phyloP scores from a whole-genome alignment of 2,329 filamentous ascomycete species.

The Calonectria montana region DNA sequence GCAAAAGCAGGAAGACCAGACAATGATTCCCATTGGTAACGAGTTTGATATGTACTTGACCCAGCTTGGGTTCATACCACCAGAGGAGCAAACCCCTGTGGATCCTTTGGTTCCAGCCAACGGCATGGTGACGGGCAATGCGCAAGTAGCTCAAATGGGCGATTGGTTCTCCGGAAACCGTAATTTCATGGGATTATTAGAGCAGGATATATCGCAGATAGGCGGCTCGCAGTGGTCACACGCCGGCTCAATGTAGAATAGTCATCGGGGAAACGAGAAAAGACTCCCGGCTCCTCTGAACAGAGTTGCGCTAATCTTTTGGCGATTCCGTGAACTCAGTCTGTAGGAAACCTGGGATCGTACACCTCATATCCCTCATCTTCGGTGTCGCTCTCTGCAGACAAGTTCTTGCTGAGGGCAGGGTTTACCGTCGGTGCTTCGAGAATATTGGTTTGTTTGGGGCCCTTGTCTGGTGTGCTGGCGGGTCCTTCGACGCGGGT shows the following conservation, averaged over 20 bases:
- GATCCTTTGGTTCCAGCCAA: slow-evolving; percentile 29
- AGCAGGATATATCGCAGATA: slow-evolving; percentile 67
- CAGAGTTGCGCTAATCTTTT: neutral
- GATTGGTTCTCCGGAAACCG: slow-evolving; percentile 76
- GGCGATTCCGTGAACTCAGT: slow-evolving; percentile 55
- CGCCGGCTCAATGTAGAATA: slow-evolving; percentile 34
- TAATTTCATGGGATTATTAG: slow-evolving; percentile 73
- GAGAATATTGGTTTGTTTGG: slow-evolving; percentile 43
- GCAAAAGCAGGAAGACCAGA: slow-evolving; percentile 58
- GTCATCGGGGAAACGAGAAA: slow-evolving; percentile 14
- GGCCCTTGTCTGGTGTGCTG: slow-evolving; percentile 51
- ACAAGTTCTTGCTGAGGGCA: slow-evolving; percentile 34
- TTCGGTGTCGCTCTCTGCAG: slow-evolving; percentile 72
- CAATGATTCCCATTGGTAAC: slow-evolving; percentile 62
- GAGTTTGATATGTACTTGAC: slow-evolving; percentile 74
- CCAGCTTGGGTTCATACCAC: slow-evolving; percentile 70
- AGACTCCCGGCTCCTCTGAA: neutral
- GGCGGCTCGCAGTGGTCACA: slow-evolving; percentile 51
- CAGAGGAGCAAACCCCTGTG: slow-evolving; percentile 46
- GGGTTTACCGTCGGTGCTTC: slow-evolving; percentile 34
- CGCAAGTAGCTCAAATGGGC: slow-evolving; percentile 61
- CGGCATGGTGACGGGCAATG: slow-evolving; percentile 37
- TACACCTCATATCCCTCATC: slow-evolving; percentile 80
- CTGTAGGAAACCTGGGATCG: slow-evolving; percentile 69
- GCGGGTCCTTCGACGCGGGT: slow-evolving; percentile 59